phyloP scores from a whole-genome alignment of 352 stramenopile species.

The Phytopythium helicoides region DNA sequence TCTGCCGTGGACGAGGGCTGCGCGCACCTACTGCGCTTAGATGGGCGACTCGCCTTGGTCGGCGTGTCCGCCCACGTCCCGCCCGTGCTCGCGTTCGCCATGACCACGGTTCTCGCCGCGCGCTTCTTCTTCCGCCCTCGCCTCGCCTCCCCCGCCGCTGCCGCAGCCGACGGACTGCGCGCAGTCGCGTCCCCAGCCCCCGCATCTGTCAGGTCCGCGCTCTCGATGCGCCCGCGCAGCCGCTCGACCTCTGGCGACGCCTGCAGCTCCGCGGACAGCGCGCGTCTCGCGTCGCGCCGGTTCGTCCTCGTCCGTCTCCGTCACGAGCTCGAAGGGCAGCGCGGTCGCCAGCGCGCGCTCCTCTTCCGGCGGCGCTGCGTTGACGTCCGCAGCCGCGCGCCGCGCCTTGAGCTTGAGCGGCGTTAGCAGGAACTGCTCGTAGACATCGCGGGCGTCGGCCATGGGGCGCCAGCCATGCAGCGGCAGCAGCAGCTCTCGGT shows the following conservation, averaged over 20 bases:
- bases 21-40: slow-evolving; percentile 37
- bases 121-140: slow-evolving; percentile 36
- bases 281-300: neutral
- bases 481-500: no score
- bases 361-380: neutral
- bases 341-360: neutral
- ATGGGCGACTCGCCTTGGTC: slow-evolving; percentile 28
- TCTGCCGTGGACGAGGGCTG: neutral
- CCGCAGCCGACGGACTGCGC: no score
- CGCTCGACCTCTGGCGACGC: slow-evolving; percentile 27
- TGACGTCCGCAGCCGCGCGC: neutral
- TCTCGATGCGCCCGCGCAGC: slow-evolving; percentile 16
- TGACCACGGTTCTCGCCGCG: slow-evolving; percentile 22
- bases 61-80: slow-evolving; percentile 38
- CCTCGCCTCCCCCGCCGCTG: neutral
- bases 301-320: slow-evolving; percentile 10
- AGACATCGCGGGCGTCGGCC: slow-evolving; percentile 31
- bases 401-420: slow-evolving; percentile 36
- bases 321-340: slow-evolving; percentile 2
- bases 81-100: slow-evolving; percentile 29
- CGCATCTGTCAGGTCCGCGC: slow-evolving; percentile 1
- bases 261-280: slow-evolving; percentile 9
- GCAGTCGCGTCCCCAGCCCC: neutral
- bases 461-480: slow-evolving; percentile 10
- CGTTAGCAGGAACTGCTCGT: slow-evolving; percentile 42